Percentiles rank a stretch among this genome's conserved stretches.
Evolutionary conservation across 2,329 filamentous ascomycete genomes (phyloP).

Genomic region (Trichophyton schoenleinii): DNA sequence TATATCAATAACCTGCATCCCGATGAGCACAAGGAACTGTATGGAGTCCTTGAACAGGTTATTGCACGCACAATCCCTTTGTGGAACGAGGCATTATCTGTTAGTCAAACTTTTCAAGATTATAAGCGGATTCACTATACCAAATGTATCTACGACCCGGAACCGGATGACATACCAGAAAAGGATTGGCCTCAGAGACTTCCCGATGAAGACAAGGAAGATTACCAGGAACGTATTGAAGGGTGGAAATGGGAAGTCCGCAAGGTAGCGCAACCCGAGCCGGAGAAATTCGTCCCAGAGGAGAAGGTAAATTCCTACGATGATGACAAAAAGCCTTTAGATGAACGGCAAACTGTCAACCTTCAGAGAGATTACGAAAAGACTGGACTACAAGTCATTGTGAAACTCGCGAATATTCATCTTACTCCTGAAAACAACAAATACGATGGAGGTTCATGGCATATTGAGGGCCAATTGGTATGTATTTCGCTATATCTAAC

Average conservation of each 20-base stretch:
- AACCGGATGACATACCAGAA: conserved; percentile 13
- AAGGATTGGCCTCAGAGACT: conserved; percentile 9
- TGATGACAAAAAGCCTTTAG: conserved; percentile 17
- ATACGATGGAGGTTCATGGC: conserved; percentile 35
- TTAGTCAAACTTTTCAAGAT: neutral
- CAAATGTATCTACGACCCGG: conserved; percentile 12
- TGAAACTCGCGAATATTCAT: conserved; percentile 50
- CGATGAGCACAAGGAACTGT: conserved; percentile 19
- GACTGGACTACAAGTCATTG: conserved; percentile 45
- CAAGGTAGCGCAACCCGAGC: conserved; percentile 13
- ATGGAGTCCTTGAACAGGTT: conserved; percentile 23
- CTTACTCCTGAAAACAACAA: conserved; percentile 45
- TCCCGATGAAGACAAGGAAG: conserved; percentile 9
- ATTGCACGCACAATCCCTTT: conserved; percentile 23
- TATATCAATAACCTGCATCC: conserved; percentile 35
- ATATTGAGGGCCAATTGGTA: conserved; percentile 39
- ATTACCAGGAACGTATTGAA: conserved; percentile 4
- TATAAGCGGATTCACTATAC: conserved; percentile 8
- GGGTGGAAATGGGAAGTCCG: conserved; percentile 6
- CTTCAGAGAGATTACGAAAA: conserved; percentile 22
- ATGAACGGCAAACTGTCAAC: conserved; percentile 9
- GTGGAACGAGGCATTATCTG: conserved; percentile 22
- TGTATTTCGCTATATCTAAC: conserved; percentile 2
- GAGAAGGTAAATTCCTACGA: neutral
- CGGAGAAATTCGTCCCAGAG: conserved; percentile 12